phyloP scores from a whole-genome alignment of 2,329 filamentous ascomycete genomes.

The Fonsecaea erecta region DNA sequence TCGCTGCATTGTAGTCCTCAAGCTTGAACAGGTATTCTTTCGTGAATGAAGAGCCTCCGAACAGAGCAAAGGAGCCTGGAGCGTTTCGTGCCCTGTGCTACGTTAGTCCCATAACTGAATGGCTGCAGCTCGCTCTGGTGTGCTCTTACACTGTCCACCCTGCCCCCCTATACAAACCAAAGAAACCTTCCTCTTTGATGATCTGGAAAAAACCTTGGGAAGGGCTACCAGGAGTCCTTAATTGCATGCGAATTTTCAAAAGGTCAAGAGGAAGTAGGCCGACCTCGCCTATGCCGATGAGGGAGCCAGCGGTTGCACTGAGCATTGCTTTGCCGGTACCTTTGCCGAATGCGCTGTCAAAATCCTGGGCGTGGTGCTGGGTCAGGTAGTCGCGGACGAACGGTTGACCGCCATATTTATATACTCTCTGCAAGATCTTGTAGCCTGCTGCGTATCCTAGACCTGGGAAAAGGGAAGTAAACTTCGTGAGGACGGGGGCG shows the following conservation, averaged over 20 bases:
- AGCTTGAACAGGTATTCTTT: conserved; percentile 95
- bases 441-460: conserved; percentile 97
- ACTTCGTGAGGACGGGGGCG: conserved; percentile 74
- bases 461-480: conserved; percentile 94
- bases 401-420: conserved; percentile 98
- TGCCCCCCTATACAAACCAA: conserved; percentile 93
- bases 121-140: background rate
- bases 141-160: conserved; percentile 49
- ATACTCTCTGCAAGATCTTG: conserved; percentile 95
- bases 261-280: conserved; percentile 93
- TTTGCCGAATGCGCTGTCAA: conserved; percentile 89
- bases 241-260: no score
- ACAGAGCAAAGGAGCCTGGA: conserved; percentile 94
- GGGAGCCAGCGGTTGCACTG: conserved; percentile 91
- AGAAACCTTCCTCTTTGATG: conserved; percentile 90
- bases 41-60: conserved; percentile 94
- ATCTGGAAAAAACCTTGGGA: conserved; percentile 90
- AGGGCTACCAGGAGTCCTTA: no score
- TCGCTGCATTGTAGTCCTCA: conserved; percentile 90
- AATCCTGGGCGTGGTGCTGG: conserved; percentile 76
- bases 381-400: conserved; percentile 89
- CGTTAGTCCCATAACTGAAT: background rate
- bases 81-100: conserved; percentile 98
- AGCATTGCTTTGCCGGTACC: conserved; percentile 98
- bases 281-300: conserved; percentile 98